A percentile compares a stretch with the other conserved stretches of the same genome.
Evolutionary conservation across 176 grass and related monocot genomes (phyloP).

Genomic region (Aechmea fasciata): DNA sequence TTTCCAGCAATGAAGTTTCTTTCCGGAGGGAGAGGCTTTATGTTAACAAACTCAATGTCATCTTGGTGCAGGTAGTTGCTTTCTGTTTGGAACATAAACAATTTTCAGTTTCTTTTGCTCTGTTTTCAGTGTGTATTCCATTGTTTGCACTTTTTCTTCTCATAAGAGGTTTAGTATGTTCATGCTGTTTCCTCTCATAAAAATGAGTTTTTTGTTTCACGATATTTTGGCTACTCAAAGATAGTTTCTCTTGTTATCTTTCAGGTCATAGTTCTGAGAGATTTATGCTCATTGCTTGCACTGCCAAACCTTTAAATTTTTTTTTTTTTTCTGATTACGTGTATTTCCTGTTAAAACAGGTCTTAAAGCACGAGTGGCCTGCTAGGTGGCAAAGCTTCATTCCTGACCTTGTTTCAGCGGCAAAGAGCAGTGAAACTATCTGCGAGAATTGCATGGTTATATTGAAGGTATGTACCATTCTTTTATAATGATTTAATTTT

Average conservation of each 20-base stretch:
- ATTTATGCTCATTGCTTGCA: background rate
- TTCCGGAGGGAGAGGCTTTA: slow-evolving; percentile 95
- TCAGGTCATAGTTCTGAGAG: background rate
- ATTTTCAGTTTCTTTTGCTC: background rate
- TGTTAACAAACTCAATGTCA: slow-evolving; percentile 98
- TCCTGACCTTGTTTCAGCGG: slow-evolving; percentile 95
- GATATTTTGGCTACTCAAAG: background rate
- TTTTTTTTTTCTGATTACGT: background rate
- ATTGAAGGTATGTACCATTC: slow-evolving; percentile 54
- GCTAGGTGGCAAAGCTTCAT: slow-evolving; percentile 86
- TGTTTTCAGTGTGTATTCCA: slow-evolving; percentile 2
- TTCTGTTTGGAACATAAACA: background rate
- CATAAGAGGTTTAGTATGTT: background rate
- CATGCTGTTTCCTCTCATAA: background rate
- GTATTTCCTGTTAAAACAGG: slow-evolving; percentile 25
- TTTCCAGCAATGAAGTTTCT: slow-evolving; percentile 80
- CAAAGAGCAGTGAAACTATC: slow-evolving; percentile 93
- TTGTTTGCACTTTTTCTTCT: background rate
- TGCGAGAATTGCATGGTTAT: slow-evolving; percentile 99
- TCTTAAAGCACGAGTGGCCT: slow-evolving; percentile 98
- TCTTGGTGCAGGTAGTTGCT: slow-evolving; percentile 74
- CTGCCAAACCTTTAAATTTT: background rate
- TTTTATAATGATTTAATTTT: background rate
- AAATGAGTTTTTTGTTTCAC: background rate
- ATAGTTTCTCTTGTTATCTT: background rate